Conservation (phyloP, 2,329 filamentous ascomycete species). For the Capronia epimyces region DNA sequence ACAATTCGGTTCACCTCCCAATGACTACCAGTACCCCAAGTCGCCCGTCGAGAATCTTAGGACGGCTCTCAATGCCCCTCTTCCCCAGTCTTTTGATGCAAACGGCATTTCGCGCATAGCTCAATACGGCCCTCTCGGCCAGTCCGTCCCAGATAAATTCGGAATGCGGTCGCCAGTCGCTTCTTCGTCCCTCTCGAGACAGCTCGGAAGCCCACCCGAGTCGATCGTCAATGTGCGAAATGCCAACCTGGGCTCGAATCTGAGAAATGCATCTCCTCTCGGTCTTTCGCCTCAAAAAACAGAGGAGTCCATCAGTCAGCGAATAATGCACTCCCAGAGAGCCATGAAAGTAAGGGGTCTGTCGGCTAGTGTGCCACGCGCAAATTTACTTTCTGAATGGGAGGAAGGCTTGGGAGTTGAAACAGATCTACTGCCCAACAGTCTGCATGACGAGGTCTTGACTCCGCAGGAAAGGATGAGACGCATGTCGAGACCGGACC, state of each 20-base stretch:
- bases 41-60: constrained; percentile 64
- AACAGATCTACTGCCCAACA: constrained; percentile 78
- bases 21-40: constrained; percentile 69
- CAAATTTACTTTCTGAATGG: constrained; percentile 50
- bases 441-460: constrained; percentile 58
- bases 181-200: constrained; percentile 38
- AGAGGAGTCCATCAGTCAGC: constrained; percentile 61
- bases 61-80: constrained; percentile 84
- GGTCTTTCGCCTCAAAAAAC: constrained; percentile 56
- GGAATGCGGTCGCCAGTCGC: constrained; percentile 76
- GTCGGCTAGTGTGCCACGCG: constrained; percentile 56
- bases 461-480: constrained; percentile 58
- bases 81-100: constrained; percentile 93
- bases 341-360: constrained; percentile 47
- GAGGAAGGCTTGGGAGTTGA: constrained; percentile 69
- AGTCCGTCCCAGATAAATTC: constrained; percentile 88
- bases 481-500: constrained; percentile 54
- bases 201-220: constrained; percentile 60
- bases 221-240: constrained; percentile 56
- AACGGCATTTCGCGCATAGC: constrained; percentile 91
- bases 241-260: constrained; percentile 67
- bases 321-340: constrained; percentile 61
- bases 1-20: constrained; percentile 77
- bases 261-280: constrained; percentile 53
- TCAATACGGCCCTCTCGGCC: constrained; percentile 81